phyloP scores from a whole-genome alignment of 352 stramenopile species.

The Pseudoperonospora humuli region DNA sequence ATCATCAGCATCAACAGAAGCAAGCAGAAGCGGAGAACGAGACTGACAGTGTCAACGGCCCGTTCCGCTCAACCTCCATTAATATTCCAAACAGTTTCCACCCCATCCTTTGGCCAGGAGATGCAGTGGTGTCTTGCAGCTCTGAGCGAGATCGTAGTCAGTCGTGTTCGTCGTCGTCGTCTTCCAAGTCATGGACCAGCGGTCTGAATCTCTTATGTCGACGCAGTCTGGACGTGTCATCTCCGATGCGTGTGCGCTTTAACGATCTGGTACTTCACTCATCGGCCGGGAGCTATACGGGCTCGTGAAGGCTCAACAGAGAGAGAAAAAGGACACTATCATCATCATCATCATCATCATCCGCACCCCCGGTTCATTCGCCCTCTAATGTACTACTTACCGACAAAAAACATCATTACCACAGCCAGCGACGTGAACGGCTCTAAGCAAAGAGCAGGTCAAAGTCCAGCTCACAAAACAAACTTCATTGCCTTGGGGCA shows the following conservation, averaged over 20 bases:
- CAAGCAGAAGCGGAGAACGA: conserved; percentile 9
- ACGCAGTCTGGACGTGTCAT: conserved; percentile 61
- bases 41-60: conserved; percentile 2
- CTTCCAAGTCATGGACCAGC: conserved; percentile 45
- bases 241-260: conserved; percentile 44
- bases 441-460: conserved; percentile 3
- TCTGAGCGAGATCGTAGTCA: conserved; percentile 17
- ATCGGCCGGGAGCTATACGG: conserved; percentile 50
- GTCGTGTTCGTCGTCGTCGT: conserved; percentile 35
- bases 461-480: conserved; percentile 12
- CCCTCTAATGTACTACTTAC: conserved; percentile 1
- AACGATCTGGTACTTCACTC: conserved; percentile 59
- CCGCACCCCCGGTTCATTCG: too few relatives aligned
- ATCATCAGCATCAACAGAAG: not conserved
- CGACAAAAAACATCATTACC: conserved; percentile 7
- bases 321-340: not conserved
- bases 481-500: conserved; percentile 11
- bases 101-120: conserved; percentile 29
- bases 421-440: conserved; percentile 2
- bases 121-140: conserved; percentile 8
- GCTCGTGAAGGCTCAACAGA: conserved; percentile 28
- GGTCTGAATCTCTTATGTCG: conserved; percentile 56
- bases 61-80: conserved; percentile 35
- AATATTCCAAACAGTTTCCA: conserved; percentile 38
- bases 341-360: conserved; percentile 1